Conservation (phyloP, 208 protist genomes). For the Acanthamoeba sp. region DNA sequence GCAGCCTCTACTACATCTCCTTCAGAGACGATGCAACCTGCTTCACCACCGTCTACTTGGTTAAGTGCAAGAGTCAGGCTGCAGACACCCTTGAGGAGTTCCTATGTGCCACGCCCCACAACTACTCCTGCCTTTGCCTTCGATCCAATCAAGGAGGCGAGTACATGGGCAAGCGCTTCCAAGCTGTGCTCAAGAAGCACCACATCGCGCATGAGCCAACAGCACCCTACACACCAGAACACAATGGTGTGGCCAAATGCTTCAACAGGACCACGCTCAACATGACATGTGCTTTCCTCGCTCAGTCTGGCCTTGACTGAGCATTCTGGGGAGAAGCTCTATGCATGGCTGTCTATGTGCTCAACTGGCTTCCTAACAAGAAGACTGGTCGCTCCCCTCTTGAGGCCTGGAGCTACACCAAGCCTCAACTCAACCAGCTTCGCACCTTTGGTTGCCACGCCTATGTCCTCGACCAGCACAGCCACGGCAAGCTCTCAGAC, state of each 20-base stretch:
- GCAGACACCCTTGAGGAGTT: not conserved
- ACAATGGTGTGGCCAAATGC: not conserved
- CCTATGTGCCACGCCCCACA: not conserved
- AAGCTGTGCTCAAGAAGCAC: not conserved
- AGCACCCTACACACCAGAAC: not conserved
- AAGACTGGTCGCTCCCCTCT: not conserved
- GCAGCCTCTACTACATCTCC: too few species aligned
- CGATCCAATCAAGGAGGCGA: slow-evolving; percentile 5
- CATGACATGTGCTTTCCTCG: not conserved
- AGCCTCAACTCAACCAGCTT: not conserved
- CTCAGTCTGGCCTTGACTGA: not conserved
- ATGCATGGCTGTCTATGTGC: not conserved
- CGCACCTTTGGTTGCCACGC: slow-evolving; percentile 27
- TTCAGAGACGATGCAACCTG: too few species aligned
- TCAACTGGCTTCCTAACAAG: not conserved
- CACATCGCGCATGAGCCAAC: not conserved
- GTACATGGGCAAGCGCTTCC: slow-evolving; percentile 31
- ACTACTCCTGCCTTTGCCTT: not conserved
- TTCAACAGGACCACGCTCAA: not conserved
- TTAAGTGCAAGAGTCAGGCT: slow-evolving; percentile 20
- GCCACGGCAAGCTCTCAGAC: slow-evolving; percentile 2
- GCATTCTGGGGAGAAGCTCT: not conserved
- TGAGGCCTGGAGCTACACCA: not conserved
- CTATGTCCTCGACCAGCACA: slow-evolving; percentile 6
- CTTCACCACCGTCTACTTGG: not conserved